These are phyloP conservation scores for Sporisorium graminicola DNA, from an alignment of 1,284 basidiomycete genomes.

Conservation along the genomic window DNA sequence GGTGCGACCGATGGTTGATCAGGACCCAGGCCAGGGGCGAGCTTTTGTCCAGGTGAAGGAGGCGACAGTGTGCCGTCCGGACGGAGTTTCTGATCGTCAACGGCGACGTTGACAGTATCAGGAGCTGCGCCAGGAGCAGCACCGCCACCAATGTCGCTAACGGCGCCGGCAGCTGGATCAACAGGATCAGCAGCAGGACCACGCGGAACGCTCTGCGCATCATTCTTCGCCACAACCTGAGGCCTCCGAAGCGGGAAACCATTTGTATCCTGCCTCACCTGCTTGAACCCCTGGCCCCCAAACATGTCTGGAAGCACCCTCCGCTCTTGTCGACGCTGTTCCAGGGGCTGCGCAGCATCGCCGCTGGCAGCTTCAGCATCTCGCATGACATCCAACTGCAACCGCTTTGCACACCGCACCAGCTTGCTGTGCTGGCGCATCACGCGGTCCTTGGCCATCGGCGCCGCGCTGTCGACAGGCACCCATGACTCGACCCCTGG, in stretches of 20 bases:
- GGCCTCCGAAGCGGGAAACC: background rate
- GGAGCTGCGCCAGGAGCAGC: background rate
- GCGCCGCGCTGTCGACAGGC: background rate
- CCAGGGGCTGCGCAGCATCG: too few species aligned
- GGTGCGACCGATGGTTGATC: slow-evolving; percentile 18
- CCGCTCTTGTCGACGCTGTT: too few species aligned
- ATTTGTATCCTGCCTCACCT: background rate
- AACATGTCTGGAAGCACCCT: slow-evolving; percentile 10
- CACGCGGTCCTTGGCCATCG: slow-evolving; percentile 1
- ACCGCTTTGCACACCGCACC: slow-evolving; percentile 3
- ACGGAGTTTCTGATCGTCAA: background rate
- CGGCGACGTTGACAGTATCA: background rate
- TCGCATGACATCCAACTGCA: background rate
- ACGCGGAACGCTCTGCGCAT: background rate
- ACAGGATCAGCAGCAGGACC: background rate
- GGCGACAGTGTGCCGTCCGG: background rate
- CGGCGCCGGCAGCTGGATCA: background rate
- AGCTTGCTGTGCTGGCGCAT: slow-evolving; percentile 15
- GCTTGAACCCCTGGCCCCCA: slow-evolving; percentile 5
- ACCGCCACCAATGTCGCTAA: background rate
- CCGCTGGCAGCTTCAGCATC: background rate
- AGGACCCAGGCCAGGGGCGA: slow-evolving; percentile 16
- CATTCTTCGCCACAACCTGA: background rate
- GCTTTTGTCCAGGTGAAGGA: background rate
- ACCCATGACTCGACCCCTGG: slow-evolving; percentile 12